A percentile compares a stretch with the other conserved stretches of the same genome.
Conservation (phyloP, 2,329 filamentous ascomycete genomes). For the Macrophomina pseudophaseolina region DNA sequence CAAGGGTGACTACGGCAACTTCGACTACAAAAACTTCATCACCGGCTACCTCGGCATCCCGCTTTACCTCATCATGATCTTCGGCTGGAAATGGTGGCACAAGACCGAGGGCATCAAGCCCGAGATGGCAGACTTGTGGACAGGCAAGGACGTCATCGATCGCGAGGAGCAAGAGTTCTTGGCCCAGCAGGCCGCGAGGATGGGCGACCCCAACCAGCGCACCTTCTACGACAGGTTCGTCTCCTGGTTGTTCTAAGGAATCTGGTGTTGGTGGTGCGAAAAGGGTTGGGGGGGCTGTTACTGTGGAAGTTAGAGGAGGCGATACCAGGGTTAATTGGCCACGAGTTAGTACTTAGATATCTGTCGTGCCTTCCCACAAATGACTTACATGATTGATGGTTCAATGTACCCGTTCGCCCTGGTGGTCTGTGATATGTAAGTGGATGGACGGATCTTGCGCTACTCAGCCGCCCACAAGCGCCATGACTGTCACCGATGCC, state of each 20-base stretch:
- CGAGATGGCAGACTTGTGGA: slow-evolving; percentile 69
- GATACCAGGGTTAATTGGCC: background rate
- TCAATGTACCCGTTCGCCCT: background rate
- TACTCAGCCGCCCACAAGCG: background rate
- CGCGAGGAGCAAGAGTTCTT: slow-evolving; percentile 73
- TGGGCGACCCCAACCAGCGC: slow-evolving; percentile 40
- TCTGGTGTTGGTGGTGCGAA: background rate
- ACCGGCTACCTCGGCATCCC: slow-evolving; percentile 80
- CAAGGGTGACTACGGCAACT: slow-evolving; percentile 66
- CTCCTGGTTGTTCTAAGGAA: slow-evolving; percentile 64
- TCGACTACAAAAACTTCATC: slow-evolving; percentile 76
- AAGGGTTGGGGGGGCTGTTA: background rate
- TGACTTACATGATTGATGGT: background rate
- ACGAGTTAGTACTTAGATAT: background rate
- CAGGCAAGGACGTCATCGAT: slow-evolving; percentile 75
- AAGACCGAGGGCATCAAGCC: slow-evolving; percentile 62
- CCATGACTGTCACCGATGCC: background rate
- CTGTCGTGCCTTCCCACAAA: slow-evolving; percentile 11
- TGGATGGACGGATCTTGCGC: background rate
- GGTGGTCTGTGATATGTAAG: background rate
- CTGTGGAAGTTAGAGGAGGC: background rate
- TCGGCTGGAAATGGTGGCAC: slow-evolving; percentile 67
- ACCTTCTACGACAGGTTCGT: slow-evolving; percentile 64
- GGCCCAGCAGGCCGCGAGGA: slow-evolving; percentile 55
- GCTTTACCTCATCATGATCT: slow-evolving; percentile 71